Evolutionary conservation across 2,329 filamentous ascomycete species (phyloP), one percentile per base, ranked within the genome.

Genomic region (Pseudocercospora fijiensis): DNA sequence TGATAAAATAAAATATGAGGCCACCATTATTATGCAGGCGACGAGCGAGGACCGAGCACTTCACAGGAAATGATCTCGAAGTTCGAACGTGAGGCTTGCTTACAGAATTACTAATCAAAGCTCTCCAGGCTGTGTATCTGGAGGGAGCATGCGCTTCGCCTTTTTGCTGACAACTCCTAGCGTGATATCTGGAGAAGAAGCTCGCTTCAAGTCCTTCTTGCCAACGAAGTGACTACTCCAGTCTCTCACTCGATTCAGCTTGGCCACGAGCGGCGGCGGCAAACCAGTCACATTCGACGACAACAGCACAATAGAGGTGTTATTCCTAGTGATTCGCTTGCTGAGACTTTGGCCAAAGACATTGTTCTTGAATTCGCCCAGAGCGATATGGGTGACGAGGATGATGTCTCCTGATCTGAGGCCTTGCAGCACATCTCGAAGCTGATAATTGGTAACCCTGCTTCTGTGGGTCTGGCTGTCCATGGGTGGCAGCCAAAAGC

Each of bases 291-390:
- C 57, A 4, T 60, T 62, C 10, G 65, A 63, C 5, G 58, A 60
- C n/a, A 74, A 41, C 2, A 65, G 55, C 3, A 62, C 57, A 13
- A 94, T 79, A 65, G 84, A 86, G 3, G 92, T 81, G 53, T 74
- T 73, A 24, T 92, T 83, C 69, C 85, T 88, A 7, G 91, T 93
- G 70, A 90, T 83, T 7, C 86, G 86, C 67, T 85, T 85, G 27
- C 89, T 85, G 66, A 97, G 78, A 72, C 89, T 95, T 75, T 96
- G 90, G 0, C 94, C 93, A 71, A 95, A 92, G 0, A 97, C 93
- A 70, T 85, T 88, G 53, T 86, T 85, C 58, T 84, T 84, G 75
- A 94, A 98, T 3, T 86, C 86, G 58, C 86, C 86, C 58, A 98
- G 80, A 0, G 89, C 92, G 6, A 96, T 87, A 70, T 94, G 92